Conservation (phyloP, 106 monocot species). For the Dendrobium nobile region DNA sequence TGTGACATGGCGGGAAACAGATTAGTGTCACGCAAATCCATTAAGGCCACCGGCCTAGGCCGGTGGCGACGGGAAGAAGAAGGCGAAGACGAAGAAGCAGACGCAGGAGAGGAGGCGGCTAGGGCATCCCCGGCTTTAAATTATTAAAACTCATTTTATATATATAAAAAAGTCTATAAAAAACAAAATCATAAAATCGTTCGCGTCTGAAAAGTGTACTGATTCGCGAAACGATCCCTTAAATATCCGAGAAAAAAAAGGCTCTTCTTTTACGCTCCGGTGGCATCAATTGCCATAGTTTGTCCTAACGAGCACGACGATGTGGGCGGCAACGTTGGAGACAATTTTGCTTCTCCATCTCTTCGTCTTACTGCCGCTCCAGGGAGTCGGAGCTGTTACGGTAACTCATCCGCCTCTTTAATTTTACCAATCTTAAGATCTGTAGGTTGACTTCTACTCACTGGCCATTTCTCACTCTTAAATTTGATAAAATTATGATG, state of each 20-base stretch:
- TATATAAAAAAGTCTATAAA: too few species aligned
- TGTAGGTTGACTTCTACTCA: neutral
- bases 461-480: neutral
- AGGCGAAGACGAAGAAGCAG: too few species aligned
- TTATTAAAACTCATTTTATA: too few species aligned
- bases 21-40: too few species aligned
- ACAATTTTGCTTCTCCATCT: neutral
- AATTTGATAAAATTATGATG: neutral
- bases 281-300: neutral
- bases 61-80: too few species aligned
- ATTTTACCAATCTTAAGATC: neutral
- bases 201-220: too few species aligned
- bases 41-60: too few species aligned
- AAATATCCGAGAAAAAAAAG: neutral
- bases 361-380: neutral
- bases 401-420: neutral
- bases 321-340: neutral
- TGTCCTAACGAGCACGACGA: neutral
- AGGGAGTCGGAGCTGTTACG: conserved; percentile 2
- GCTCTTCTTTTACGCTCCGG: neutral
- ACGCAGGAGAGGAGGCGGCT: too few species aligned
- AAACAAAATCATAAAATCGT: too few species aligned
- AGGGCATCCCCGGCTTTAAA: too few species aligned
- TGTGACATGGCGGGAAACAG: too few species aligned
- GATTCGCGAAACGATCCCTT: neutral